Base-by-base conservation (phyloP, 371 early-diverging fungal species). In the Mortierella sp. region DNA sequence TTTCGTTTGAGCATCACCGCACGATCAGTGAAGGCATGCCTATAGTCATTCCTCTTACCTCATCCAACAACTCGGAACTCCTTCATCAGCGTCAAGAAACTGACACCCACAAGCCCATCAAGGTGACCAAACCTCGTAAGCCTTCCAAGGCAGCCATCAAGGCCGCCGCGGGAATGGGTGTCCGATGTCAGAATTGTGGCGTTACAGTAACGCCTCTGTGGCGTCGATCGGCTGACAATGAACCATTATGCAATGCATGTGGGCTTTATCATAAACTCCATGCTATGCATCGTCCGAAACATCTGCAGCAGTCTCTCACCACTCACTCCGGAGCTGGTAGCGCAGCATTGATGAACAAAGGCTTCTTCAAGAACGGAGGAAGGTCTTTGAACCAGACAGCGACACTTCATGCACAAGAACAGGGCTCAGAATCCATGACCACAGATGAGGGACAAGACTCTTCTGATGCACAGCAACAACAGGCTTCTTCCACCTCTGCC, bases 241-340 rank as follows among this genome's bases (percentile, higher is more conserved):
- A 94, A 54, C 72, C 90, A 3, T 82, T 98, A 17, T 99, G 99
- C 83, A 99, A 98, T 81, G 97, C 99, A 17, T 99, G 99, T 69
- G 98, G 98, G 0, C 81, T 99, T 31, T 99, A 97, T 78, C 90
- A 88, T 58, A 93, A 93, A 76, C 82, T 96, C 23, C 98, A 97
- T 65, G 84, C 89, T 58, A 80, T 81, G 42, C 86, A 89, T 43
- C 85, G 92, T 8, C 91, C 92, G 37, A 85, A 72, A 58, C 73
- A 83, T 42, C 48, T 79, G 15, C 75, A 72, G 19, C 66, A 73
- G 50, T 32, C 56, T 12, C 31, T 39, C 43, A 32, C n/a, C 31
- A 39, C 50, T 15, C 42, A n/a, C 0, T 6, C 42, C 2, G 55
- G 56, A 7, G 48, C 27, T 19, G 41, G 49, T 8, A 14, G 37